Percentiles rank a stretch among this genome's conserved stretches.
phyloP scores from a whole-genome alignment of 2,329 filamentous ascomycete genomes.

The Exserohilum turcica region DNA sequence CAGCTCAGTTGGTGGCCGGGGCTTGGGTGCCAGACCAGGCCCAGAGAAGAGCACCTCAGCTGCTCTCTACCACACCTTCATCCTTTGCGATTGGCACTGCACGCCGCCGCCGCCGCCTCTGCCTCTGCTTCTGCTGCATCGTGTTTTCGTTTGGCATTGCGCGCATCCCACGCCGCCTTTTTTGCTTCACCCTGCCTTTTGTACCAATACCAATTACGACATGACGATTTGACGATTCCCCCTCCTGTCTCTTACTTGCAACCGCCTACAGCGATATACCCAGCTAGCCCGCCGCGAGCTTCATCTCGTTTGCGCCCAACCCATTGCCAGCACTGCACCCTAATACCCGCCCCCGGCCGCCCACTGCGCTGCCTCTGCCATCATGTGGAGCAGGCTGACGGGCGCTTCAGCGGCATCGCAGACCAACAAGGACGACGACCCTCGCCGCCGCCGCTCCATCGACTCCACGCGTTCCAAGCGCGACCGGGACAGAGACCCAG shows the following conservation, averaged over 20 bases:
- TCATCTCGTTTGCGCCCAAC: slow-evolving; percentile 28
- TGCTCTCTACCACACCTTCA: slow-evolving; percentile 26
- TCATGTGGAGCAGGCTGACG: slow-evolving; percentile 48
- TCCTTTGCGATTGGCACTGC: slow-evolving; percentile 20
- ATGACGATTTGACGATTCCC: slow-evolving; percentile 27
- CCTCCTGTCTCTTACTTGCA: slow-evolving; percentile 18
- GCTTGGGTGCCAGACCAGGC: slow-evolving; percentile 1
- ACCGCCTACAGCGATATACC: slow-evolving; percentile 33
- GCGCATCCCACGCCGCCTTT: slow-evolving; percentile 18
- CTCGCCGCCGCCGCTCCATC: slow-evolving; percentile 31
- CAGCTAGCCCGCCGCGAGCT: slow-evolving; percentile 21
- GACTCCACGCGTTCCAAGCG: slow-evolving; percentile 41
- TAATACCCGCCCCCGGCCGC: slow-evolving; percentile 24
- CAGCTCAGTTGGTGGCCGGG: slow-evolving; percentile 15
- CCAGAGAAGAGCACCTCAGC: slow-evolving; percentile 29
- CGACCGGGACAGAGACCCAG: slow-evolving; percentile 29
- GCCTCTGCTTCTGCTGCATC: neutral
- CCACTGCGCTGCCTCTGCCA: slow-evolving; percentile 15
- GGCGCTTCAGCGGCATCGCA: slow-evolving; percentile 39
- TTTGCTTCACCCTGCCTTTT: slow-evolving; percentile 16
- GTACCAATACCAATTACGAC: slow-evolving; percentile 22
- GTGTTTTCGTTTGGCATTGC: slow-evolving; percentile 20
- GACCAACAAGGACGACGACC: slow-evolving; percentile 35
- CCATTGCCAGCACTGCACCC: slow-evolving; percentile 18
- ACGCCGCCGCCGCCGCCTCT: slow-evolving; percentile 20